Evolutionary conservation across 208 protist species (phyloP), one percentile per base, ranked within the genome.

Genomic region (Acanthamoeba lenticulata): DNA sequence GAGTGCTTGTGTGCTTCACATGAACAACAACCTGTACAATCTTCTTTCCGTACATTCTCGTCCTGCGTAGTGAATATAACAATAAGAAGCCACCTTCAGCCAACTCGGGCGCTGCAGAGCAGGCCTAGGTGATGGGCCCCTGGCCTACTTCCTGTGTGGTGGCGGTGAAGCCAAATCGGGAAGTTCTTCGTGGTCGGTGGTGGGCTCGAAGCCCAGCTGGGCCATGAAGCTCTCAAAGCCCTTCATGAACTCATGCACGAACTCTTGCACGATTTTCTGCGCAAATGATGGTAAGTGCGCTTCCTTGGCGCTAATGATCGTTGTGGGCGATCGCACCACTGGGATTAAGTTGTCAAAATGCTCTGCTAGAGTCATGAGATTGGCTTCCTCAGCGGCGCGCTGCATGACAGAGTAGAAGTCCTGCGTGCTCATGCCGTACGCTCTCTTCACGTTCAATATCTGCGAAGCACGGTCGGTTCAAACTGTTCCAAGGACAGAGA

Each of bases 361-460:
- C 24, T 90, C 38, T 17, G 60, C 72, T 7, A 83, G 42, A 45
- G 72, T 83, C 72, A 83, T 83, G 38, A 83, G 72, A 7, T 52
- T 83, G 36, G 72, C 72, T 38, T 90, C 81, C 32, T 90, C 81
- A 17, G 81, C 42, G 0, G 81, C 81, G 7, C 34, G 81, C 34
- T 90, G 81, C 81, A 90, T 90, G 21, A 90, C 13, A n/a, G 27
- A 17, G 32, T 67, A 90, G 49, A 90, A 67, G 49, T 57, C 52
- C 34, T 90, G 81, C 27, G 81, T 90, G 49, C 52, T 90, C 44
- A 90, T 67, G 7, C 81, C 81, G 36, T 90, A 90, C 38, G 47
- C 81, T 67, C 52, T 9, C 81, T 90, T 90, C 21, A 90, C 38
- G 49, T 90, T 90, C 11, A 90, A 47, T 67, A 90, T 90, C 81